Percentiles rank a stretch among this genome's conserved stretches.
Evolutionary conservation across 1,284 basidiomycete species (phyloP).

Genomic region (Trametes sp.): DNA sequence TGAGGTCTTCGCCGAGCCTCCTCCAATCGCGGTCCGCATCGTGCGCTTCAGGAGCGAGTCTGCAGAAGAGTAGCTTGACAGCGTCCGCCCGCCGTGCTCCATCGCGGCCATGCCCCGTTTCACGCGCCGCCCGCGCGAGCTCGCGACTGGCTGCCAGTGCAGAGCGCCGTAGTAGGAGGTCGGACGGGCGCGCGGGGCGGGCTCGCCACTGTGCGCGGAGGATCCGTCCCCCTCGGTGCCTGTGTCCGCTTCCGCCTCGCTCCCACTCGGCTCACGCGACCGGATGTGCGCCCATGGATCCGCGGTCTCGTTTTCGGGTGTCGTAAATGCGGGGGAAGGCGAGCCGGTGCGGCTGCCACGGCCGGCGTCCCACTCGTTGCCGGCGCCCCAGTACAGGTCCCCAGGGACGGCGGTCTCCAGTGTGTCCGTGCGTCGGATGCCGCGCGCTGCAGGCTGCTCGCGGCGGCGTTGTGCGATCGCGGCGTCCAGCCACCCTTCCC

Average conservation of each 20-base stretch:
- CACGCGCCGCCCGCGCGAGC: constrained; percentile 2
- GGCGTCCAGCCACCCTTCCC: constrained; percentile 65
- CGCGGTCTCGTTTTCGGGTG: constrained; percentile 10
- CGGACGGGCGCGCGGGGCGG: background rate
- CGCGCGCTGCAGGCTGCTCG: constrained; percentile 11
- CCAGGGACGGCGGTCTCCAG: constrained; percentile 20
- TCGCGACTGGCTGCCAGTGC: constrained; percentile 2
- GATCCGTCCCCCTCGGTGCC: constrained; percentile 15
- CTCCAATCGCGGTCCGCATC: constrained; percentile 28
- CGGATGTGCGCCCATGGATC: constrained; percentile 3
- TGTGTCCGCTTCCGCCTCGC: constrained; percentile 19
- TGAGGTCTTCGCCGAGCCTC: constrained; percentile 14
- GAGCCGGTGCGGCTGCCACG: constrained; percentile 11
- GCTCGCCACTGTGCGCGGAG: constrained; percentile 20
- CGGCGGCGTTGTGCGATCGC: constrained; percentile 48
- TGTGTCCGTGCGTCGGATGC: constrained; percentile 15
- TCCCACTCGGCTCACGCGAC: constrained; percentile 15
- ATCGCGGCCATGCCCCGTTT: background rate
- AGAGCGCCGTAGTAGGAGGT: background rate
- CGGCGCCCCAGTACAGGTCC: constrained; percentile 11
- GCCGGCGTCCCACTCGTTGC: constrained; percentile 14
- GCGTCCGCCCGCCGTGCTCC: constrained; percentile 24
- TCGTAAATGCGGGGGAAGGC: constrained; percentile 3
- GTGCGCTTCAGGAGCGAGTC: constrained; percentile 39
- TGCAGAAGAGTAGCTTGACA: constrained; percentile 40